These are phyloP conservation scores for Kalanchoe fedtschenkoi DNA, from an alignment of 164 flowering plant genomes.

Conservation along the genomic window DNA sequence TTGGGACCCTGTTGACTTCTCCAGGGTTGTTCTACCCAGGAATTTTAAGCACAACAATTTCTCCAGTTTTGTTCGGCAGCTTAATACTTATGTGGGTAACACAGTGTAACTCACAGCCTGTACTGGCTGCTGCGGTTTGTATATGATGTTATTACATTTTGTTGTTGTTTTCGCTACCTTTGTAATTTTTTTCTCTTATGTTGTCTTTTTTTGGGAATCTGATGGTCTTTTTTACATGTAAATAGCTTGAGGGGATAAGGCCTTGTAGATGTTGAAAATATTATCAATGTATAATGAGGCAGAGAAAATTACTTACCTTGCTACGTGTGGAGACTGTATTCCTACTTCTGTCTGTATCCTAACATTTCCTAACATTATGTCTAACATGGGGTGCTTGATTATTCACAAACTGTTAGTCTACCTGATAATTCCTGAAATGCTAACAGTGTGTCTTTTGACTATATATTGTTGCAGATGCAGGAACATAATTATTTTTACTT, in stretches of 20 bases:
- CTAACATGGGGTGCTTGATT: neutral
- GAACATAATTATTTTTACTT: too few relatives aligned
- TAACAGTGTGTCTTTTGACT: too few relatives aligned
- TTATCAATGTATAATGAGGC: neutral
- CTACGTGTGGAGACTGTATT: neutral
- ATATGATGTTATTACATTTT: conserved; percentile 13
- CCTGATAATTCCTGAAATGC: neutral
- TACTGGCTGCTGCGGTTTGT: conserved; percentile 30
- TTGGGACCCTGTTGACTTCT: conserved; percentile 70
- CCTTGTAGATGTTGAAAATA: conserved; percentile 11
- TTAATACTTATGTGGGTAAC: conserved; percentile 95
- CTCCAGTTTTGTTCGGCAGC: conserved; percentile 94
- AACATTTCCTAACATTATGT: neutral
- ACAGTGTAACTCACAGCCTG: conserved; percentile 22
- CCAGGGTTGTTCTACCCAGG: conserved; percentile 50
- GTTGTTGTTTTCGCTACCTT: conserved; percentile 7
- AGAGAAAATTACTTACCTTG: neutral
- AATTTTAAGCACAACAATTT: conserved; percentile 95
- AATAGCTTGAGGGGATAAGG: conserved; percentile 14
- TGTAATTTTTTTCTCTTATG: conserved; percentile 10
- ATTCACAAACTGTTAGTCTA: neutral
- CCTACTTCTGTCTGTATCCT: neutral
- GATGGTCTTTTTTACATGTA: neutral
- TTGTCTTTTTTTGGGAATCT: neutral
- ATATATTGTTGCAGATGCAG: too few relatives aligned